Evolutionary conservation across 1,139 yeast genomes (phyloP).

Genomic region (Lodderomyces theae): DNA sequence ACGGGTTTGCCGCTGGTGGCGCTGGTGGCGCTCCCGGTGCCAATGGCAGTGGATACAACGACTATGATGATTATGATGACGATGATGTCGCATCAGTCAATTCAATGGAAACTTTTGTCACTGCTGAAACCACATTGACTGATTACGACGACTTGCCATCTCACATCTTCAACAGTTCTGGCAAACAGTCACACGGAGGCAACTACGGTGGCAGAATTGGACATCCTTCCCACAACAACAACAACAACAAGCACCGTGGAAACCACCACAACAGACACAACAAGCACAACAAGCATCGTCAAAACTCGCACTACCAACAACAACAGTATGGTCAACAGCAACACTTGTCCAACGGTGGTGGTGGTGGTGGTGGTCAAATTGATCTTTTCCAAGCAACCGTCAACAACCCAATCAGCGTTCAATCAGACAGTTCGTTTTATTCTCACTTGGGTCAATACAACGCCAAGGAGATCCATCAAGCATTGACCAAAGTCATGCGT

Average conservation of each 20-base stretch:
- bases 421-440: conserved; percentile 18
- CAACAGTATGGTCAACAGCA: conserved; percentile 6
- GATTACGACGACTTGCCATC: conserved; percentile 20
- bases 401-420: conserved; percentile 14
- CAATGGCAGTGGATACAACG: conserved; percentile 16
- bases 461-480: conserved; percentile 26
- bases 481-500: conserved; percentile 22
- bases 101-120: conserved; percentile 36
- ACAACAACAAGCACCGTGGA: conserved; percentile 7
- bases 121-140: conserved; percentile 35
- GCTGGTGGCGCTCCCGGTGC: conserved; percentile 12
- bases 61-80: conserved; percentile 16
- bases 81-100: conserved; percentile 23
- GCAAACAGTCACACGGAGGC: too few species aligned
- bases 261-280: conserved; percentile 2
- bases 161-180: conserved; percentile 11
- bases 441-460: conserved; percentile 24
- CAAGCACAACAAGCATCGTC: conserved; percentile 2
- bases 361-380: conserved; percentile 7
- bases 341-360: not conserved
- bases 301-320: conserved; percentile 5
- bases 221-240: conserved; percentile 9
- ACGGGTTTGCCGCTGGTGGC: conserved; percentile 5
- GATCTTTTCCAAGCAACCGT: conserved; percentile 9
- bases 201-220: conserved; percentile 15